Conservation (phyloP, 805 yeast genomes). For the Starmerella vitae region DNA sequence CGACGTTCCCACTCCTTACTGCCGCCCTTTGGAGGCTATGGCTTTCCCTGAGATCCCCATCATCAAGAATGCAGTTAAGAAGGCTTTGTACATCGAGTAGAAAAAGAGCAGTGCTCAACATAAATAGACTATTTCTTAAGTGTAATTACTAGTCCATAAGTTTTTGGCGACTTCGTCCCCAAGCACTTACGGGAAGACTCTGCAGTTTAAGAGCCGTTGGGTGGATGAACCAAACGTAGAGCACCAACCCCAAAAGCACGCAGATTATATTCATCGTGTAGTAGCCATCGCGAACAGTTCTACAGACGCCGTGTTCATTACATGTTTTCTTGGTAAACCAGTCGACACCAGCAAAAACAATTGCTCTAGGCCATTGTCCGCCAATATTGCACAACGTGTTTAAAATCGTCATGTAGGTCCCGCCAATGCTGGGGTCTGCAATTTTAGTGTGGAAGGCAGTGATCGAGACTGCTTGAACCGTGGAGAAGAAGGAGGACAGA, state of each 20-base stretch:
- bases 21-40: conserved; percentile 87
- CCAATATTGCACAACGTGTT: conserved; percentile 88
- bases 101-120: too few relatives aligned
- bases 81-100: conserved; percentile 30
- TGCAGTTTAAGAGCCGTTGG: conserved; percentile 53
- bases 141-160: neutral
- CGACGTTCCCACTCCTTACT: conserved; percentile 98
- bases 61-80: conserved; percentile 56
- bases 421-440: conserved; percentile 93
- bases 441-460: conserved; percentile 91
- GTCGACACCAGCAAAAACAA: conserved; percentile 70
- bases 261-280: conserved; percentile 65
- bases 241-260: conserved; percentile 46
- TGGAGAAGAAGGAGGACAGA: conserved; percentile 79
- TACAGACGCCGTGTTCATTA: conserved; percentile 27
- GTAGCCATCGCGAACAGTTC: conserved; percentile 61
- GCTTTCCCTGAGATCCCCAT: conserved; percentile 96
- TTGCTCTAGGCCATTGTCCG: conserved; percentile 93
- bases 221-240: conserved; percentile 55
- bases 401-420: conserved; percentile 93
- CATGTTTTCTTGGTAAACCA: conserved; percentile 58
- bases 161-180: conserved; percentile 32
- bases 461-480: conserved; percentile 87
- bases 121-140: too few relatives aligned
- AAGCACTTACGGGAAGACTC: conserved; percentile 53